Percentiles rank a stretch among this genome's conserved stretches.
Conservation (phyloP, 805 yeast genomes). For the Candida multigemmis region DNA sequence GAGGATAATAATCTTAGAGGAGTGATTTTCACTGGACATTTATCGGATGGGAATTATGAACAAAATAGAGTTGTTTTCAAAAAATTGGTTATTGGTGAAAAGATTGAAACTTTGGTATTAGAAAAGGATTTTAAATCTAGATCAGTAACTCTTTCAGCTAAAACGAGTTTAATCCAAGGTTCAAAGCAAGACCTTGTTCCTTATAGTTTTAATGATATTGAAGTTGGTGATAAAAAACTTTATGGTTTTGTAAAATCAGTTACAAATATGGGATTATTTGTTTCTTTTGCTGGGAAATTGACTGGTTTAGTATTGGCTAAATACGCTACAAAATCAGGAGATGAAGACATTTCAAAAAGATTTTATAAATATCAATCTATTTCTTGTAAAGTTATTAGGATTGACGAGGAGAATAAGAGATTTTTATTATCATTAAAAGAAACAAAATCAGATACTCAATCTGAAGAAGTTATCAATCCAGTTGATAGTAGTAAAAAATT, state of each 20-base stretch:
- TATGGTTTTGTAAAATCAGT: constrained; percentile 74
- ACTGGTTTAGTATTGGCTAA: constrained; percentile 79
- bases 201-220: constrained; percentile 46
- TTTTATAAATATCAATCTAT: constrained; percentile 67
- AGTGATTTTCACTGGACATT: constrained; percentile 63
- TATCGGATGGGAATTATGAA: constrained; percentile 68
- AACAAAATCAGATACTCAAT: constrained; percentile 12
- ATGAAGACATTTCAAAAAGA: constrained; percentile 41
- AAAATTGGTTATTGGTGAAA: constrained; percentile 52
- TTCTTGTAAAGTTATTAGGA: constrained; percentile 52
- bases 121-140: constrained; percentile 57
- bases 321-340: constrained; percentile 47
- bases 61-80: constrained; percentile 62
- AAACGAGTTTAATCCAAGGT: constrained; percentile 57
- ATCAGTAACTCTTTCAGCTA: constrained; percentile 54
- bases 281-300: constrained; percentile 69
- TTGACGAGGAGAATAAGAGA: constrained; percentile 62
- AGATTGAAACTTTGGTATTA: constrained; percentile 53
- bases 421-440: constrained; percentile 58
- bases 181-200: constrained; percentile 52
- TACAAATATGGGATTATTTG: constrained; percentile 75
- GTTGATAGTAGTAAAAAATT: constrained; percentile 44
- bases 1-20: constrained; percentile 49
- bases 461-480: constrained; percentile 41
- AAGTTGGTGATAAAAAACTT: constrained; percentile 30